Evolutionary conservation across 148 eudicot species (phyloP).

Genomic region (Silene conica): DNA sequence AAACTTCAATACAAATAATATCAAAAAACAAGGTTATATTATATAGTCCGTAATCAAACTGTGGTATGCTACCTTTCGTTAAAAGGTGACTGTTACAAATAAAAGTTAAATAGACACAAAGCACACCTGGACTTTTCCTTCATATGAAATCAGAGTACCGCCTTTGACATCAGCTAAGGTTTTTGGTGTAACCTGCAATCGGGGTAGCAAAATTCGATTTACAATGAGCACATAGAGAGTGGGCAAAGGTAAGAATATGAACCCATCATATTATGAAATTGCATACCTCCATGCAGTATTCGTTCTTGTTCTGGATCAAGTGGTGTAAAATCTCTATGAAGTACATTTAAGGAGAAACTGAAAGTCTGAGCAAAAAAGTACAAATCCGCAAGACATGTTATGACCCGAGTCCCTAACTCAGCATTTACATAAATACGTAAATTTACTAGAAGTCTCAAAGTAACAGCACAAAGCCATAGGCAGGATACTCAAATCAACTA

Average conservation of each 20-base stretch:
- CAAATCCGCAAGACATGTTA: neutral
- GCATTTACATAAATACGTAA: conserved; percentile 9
- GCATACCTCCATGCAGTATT: conserved; percentile 98
- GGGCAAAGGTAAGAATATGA: neutral
- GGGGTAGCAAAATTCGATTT: conserved; percentile 19
- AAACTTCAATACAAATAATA: neutral
- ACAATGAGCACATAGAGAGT: conserved; percentile 15
- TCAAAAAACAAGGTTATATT: neutral
- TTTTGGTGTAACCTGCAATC: conserved; percentile 89
- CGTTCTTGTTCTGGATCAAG: conserved; percentile 85
- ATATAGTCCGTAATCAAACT: too few relatives aligned
- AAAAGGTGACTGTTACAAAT: neutral
- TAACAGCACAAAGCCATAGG: conserved; percentile 18
- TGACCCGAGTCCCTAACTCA: too few relatives aligned
- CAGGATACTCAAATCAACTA: conserved; percentile 98
- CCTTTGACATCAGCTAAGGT: conserved; percentile 99
- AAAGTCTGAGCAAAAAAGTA: neutral
- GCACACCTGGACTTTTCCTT: conserved; percentile 89
- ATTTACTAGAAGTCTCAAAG: too few relatives aligned
- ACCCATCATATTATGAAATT: neutral
- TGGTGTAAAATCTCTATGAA: conserved; percentile 76
- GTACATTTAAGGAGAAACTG: conserved; percentile 45
- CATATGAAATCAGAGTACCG: conserved; percentile 93
- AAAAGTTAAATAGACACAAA: neutral
- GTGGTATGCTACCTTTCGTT: neutral